Evolutionary conservation across 2,329 filamentous ascomycete genomes (phyloP).

Genomic region (Cyanodermella asteris): DNA sequence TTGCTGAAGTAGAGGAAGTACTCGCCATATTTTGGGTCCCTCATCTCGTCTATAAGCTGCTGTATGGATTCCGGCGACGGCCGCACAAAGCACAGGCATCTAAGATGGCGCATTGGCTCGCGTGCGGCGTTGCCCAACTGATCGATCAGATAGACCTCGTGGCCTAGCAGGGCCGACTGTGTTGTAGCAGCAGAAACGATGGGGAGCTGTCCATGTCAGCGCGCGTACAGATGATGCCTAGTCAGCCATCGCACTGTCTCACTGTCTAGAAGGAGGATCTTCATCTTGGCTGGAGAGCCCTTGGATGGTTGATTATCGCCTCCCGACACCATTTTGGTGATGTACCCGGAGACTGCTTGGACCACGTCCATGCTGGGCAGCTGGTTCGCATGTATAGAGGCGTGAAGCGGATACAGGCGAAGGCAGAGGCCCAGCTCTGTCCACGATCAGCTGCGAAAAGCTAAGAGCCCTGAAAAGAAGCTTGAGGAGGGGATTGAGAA

Average conservation of each 20-base stretch:
- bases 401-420: too few species aligned
- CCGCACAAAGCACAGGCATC: slow-evolving; percentile 79
- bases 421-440: too few species aligned
- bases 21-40: slow-evolving; percentile 92
- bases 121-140: slow-evolving; percentile 62
- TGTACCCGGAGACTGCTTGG: slow-evolving; percentile 79
- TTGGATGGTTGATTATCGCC: slow-evolving; percentile 48
- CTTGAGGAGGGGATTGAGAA: too few species aligned
- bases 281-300: slow-evolving; percentile 72
- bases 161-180: slow-evolving; percentile 80
- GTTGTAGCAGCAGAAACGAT: slow-evolving; percentile 91
- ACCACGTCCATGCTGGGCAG: slow-evolving; percentile 62
- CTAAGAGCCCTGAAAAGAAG: too few species aligned
- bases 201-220: slow-evolving; percentile 35
- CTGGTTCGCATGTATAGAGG: too few species aligned
- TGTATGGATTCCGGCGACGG: slow-evolving; percentile 87
- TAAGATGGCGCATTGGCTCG: slow-evolving; percentile 94
- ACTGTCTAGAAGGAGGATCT: slow-evolving; percentile 80
- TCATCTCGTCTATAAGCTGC: slow-evolving; percentile 77
- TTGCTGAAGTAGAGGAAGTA: slow-evolving; percentile 97
- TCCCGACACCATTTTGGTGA: slow-evolving; percentile 82
- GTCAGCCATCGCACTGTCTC: slow-evolving; percentile 66
- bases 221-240: too few species aligned
- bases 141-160: slow-evolving; percentile 96
- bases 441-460: too few species aligned